Evolutionary conservation across 768 basidiomycete species (phyloP), one percentile per base, ranked within the genome.

Genomic region (Russula earlei): DNA sequence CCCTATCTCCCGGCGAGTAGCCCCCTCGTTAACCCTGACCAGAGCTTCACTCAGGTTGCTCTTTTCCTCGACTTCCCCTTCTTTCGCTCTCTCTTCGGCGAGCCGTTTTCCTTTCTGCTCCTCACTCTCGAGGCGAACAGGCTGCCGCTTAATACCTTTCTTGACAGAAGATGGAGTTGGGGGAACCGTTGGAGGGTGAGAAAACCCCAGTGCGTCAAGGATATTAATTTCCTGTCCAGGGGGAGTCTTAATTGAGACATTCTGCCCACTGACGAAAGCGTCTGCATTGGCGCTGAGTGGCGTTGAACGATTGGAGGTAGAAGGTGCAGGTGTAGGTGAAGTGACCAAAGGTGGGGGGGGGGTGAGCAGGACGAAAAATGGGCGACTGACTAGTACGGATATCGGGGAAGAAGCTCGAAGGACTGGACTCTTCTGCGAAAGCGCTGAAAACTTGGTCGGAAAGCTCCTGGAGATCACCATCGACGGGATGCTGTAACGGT

Each of bases 371-470:
- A n/a, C n/a, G n/a, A n/a, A n/a, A n/a, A n/a, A n/a, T n/a, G n/a
- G n/a, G n/a, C n/a, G n/a, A n/a, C n/a, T n/a, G n/a, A n/a, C n/a
- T n/a, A n/a, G n/a, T n/a, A n/a, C n/a, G n/a, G n/a, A n/a, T n/a
- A n/a, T n/a, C n/a, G n/a, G 62, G 47, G 40, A 36, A 64, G 52
- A 43, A 61, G 60, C 9, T 68, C 61, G 56, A 36, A 24, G 68
- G 59, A 29, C 70, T 68, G 0, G 76, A 68, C 62, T 77, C 76
- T 48, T 84, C 81, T 31, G 75, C 69, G 63, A 85, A 88, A 27
- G 78, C 79, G 42, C 78, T 79, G 74, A 83, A 82, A 20, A 88
- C 85, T 67, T 86, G 83, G 60, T 87, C 79, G 68, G 87, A 89
- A 42, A 89, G 77, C 55, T 77, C 75, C 62, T 86, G 83, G 5